phyloP scores from a whole-genome alignment of 768 basidiomycete genomes.

The Mycena amicta region DNA sequence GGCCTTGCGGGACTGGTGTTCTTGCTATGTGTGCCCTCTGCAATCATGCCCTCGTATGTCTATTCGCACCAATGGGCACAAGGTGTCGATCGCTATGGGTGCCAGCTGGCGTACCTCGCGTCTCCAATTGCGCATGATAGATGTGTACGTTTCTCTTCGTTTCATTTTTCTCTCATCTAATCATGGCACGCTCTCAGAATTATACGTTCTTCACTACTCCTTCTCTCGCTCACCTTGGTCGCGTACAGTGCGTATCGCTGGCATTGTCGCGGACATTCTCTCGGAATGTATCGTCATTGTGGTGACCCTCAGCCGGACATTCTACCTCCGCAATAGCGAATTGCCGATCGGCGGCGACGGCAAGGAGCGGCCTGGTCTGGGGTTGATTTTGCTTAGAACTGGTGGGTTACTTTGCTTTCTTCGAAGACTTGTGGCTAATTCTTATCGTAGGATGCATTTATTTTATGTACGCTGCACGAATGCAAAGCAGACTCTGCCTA shows the following conservation, averaged over 20 bases:
- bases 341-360: conserved; percentile 16
- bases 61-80: conserved; percentile 17
- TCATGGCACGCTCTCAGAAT: neutral
- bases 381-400: conserved; percentile 28
- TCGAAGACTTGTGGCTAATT: neutral
- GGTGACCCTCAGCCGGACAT: conserved; percentile 31
- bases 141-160: conserved; percentile 5
- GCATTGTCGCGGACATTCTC: conserved; percentile 32
- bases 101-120: conserved; percentile 17
- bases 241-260: conserved; percentile 29
- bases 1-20: conserved; percentile 28
- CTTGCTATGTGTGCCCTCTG: conserved; percentile 30
- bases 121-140: conserved; percentile 18
- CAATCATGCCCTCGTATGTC: conserved; percentile 27
- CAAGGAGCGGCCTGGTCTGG: conserved; percentile 27
- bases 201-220: neutral
- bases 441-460: conserved; percentile 25
- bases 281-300: conserved; percentile 33
- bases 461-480: conserved; percentile 25
- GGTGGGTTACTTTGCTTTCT: conserved; percentile 8
- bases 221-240: neutral
- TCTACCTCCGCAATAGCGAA: conserved; percentile 25
- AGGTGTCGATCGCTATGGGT: conserved; percentile 17
- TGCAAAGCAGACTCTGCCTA: neutral
- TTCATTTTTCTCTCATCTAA: neutral